phyloP scores from a whole-genome alignment of 345 rosid genomes.

The Hibiscus trionum region DNA sequence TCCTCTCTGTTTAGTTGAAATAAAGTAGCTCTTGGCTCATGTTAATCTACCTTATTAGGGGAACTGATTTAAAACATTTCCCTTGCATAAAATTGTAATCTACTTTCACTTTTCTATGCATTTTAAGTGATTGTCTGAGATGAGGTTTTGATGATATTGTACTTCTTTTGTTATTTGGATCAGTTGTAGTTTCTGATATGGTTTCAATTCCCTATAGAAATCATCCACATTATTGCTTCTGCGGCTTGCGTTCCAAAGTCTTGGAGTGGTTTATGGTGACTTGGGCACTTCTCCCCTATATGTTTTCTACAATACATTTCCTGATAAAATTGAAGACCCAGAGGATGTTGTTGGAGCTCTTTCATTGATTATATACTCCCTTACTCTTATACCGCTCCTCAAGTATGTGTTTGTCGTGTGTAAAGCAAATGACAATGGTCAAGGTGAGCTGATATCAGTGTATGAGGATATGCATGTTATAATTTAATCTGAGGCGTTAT shows the following conservation, averaged over 20 bases:
- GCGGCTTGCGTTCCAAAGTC: slow-evolving; percentile 58
- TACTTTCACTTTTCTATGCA: background rate
- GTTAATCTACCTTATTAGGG: background rate
- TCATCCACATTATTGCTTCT: slow-evolving; percentile 42
- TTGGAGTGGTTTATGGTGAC: slow-evolving; percentile 74
- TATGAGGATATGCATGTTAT: background rate
- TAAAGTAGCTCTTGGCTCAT: background rate
- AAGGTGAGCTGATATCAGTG: slow-evolving; percentile 39
- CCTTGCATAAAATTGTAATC: background rate
- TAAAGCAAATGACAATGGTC: slow-evolving; percentile 75
- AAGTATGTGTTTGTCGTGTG: slow-evolving; percentile 71
- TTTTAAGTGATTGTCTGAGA: background rate
- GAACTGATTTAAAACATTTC: slow-evolving; percentile 1
- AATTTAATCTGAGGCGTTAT: background rate
- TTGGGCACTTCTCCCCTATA: slow-evolving; percentile 71
- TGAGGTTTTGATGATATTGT: slow-evolving; percentile 3
- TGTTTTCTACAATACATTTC: slow-evolving; percentile 72
- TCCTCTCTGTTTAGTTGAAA: background rate
- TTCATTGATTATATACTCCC: slow-evolving; percentile 66
- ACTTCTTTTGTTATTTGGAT: background rate
- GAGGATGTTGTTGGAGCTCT: slow-evolving; percentile 76
- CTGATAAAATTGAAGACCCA: slow-evolving; percentile 34
- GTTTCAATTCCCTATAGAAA: slow-evolving; percentile 29
- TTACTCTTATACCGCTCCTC: slow-evolving; percentile 70
- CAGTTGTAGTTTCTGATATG: slow-evolving; percentile 9